phyloP scores from a whole-genome alignment of 2,329 filamentous ascomycete species.

The Botrytis cinerea region DNA sequence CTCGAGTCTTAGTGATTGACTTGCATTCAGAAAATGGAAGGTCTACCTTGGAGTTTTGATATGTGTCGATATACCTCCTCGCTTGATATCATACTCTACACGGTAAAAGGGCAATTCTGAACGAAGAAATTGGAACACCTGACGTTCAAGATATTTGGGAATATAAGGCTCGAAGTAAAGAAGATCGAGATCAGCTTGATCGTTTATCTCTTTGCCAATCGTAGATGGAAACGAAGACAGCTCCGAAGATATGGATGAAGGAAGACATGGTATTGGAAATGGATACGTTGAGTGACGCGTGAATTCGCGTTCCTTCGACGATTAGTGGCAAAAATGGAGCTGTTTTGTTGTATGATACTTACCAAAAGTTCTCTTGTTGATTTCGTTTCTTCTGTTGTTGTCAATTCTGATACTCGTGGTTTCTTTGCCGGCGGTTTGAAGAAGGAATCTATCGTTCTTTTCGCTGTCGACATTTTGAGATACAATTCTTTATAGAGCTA shows the following conservation, averaged over 20 bases:
- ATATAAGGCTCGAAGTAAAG: constrained; percentile 77
- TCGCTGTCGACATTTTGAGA: constrained; percentile 44
- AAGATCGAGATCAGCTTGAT: constrained; percentile 71
- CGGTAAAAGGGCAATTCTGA: constrained; percentile 74
- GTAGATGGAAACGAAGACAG: constrained; percentile 52
- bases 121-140: constrained; percentile 71
- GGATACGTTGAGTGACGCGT: constrained; percentile 52
- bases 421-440: constrained; percentile 56
- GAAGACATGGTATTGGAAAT: constrained; percentile 51
- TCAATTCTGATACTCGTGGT: constrained; percentile 34
- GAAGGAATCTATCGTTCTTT: constrained; percentile 70
- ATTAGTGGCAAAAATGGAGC: not conserved
- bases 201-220: constrained; percentile 58
- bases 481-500: not conserved
- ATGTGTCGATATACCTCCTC: constrained; percentile 61
- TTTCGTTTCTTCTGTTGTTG: not conserved
- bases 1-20: constrained; percentile 48
- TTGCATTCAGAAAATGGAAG: constrained; percentile 25
- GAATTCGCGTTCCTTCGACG: constrained; percentile 28
- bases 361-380: not conserved
- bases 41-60: constrained; percentile 56
- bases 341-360: not conserved
- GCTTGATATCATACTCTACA: constrained; percentile 71
- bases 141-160: constrained; percentile 53
- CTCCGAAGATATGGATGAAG: constrained; percentile 44